Conservation (phyloP, 768 basidiomycete species). For the Termitomyces sp. region DNA sequence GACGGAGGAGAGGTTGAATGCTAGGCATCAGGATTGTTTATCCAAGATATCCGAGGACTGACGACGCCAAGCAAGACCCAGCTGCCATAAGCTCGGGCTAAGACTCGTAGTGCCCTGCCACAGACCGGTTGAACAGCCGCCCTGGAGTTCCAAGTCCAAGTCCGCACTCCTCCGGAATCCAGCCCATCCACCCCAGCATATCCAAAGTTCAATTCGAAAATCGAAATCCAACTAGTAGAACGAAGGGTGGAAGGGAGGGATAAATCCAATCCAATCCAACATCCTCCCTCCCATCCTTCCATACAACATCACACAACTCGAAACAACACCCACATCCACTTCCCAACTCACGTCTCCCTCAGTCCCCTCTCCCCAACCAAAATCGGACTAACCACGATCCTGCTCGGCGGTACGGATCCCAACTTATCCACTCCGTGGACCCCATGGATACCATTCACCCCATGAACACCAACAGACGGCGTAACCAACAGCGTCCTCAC, state of each 20-base stretch:
- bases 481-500: not conserved
- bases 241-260: not conserved
- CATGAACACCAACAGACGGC: not conserved
- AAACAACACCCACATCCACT: no score
- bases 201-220: not conserved
- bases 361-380: slow-evolving; percentile 7
- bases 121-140: not conserved
- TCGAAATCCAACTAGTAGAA: no score
- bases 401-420: not conserved
- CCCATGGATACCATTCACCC: no score
- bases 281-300: not conserved
- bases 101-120: not conserved
- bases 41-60: not conserved
- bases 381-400: slow-evolving; percentile 15
- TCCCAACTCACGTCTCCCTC: not conserved
- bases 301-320: not conserved
- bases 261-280: not conserved
- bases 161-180: not conserved
- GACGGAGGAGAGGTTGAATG: not conserved
- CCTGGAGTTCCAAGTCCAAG: not conserved
- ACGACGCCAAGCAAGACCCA: not conserved
- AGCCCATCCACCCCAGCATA: not conserved
- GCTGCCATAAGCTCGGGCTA: no score
- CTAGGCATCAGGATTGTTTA: not conserved
- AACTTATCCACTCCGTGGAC: not conserved